Percentiles rank a stretch among this genome's conserved stretches.
These are phyloP conservation scores for Geotrichum histeridarum DNA, from an alignment of 1,139 yeast species.

Conservation along the genomic window DNA sequence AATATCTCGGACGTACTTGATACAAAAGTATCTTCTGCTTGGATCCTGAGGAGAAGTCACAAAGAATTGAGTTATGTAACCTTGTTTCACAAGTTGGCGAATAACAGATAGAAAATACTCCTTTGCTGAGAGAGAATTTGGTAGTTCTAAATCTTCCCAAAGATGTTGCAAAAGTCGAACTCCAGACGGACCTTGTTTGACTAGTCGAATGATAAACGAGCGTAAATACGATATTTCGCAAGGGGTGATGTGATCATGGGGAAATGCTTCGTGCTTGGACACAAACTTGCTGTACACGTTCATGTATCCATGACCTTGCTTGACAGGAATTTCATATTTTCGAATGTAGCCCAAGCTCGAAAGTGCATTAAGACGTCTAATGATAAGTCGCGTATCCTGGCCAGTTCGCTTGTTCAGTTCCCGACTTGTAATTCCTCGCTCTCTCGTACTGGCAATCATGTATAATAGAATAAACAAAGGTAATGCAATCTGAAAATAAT, in stretches of 20 bases:
- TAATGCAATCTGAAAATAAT: background rate
- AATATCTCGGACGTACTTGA: background rate
- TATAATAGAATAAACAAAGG: conserved; percentile 1
- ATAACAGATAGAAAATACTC: conserved; percentile 1
- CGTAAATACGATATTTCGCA: background rate
- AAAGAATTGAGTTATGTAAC: background rate
- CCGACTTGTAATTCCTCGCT: conserved; percentile 8
- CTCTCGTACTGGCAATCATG: conserved; percentile 5
- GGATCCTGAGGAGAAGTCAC: background rate
- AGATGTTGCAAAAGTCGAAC: conserved; percentile 5
- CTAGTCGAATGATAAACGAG: conserved; percentile 1
- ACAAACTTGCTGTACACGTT: conserved; percentile 1
- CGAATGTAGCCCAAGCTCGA: conserved; percentile 2
- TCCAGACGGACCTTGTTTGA: background rate
- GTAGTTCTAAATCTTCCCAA: background rate
- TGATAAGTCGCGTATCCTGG: background rate
- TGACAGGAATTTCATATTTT: conserved; percentile 1
- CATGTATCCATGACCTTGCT: background rate
- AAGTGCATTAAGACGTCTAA: conserved; percentile 12
- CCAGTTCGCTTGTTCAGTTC: background rate
- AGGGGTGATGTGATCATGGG: background rate
- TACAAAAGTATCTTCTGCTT: conserved; percentile 2
- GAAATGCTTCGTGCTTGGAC: background rate
- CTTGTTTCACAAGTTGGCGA: conserved; percentile 1
- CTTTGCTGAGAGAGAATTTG: conserved; percentile 9